These are phyloP conservation scores for Kappamyces sp. DNA, from an alignment of 192 early-diverging fungal genomes.

Conservation along the genomic window DNA sequence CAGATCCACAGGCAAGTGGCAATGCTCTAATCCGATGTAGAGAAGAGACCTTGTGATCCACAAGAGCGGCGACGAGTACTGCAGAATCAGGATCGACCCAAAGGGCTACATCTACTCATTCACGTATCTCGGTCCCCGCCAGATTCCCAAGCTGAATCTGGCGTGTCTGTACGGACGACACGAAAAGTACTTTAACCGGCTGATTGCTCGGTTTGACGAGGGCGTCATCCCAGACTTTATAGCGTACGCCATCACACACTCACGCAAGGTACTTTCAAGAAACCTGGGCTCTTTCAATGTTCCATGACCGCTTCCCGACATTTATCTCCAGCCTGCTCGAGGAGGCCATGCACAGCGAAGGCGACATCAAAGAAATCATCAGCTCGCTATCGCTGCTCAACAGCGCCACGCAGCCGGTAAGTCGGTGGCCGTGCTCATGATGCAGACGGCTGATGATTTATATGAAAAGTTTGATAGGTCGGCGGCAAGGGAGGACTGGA, in stretches of 20 bases:
- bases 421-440: conserved; percentile 6
- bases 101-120: conserved; percentile 42
- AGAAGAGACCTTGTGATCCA: conserved; percentile 46
- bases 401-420: conserved; percentile 18
- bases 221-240: conserved; percentile 49
- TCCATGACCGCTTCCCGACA: conserved; percentile 43
- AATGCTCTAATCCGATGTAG: conserved; percentile 16
- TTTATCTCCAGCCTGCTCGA: conserved; percentile 24
- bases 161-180: conserved; percentile 42
- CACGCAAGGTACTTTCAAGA: conserved; percentile 40
- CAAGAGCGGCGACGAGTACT: conserved; percentile 29
- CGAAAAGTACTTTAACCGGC: conserved; percentile 45
- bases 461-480: conserved; percentile 43
- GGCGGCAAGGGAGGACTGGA: conserved; percentile 26
- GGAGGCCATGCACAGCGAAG: conserved; percentile 18
- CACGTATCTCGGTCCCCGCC: conserved; percentile 35
- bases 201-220: conserved; percentile 49
- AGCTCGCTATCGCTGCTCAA: conserved; percentile 24
- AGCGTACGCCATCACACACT: conserved; percentile 23
- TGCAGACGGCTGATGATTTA: conserved; percentile 27
- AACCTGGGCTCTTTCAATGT: conserved; percentile 48
- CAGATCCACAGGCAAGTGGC: conserved; percentile 11
- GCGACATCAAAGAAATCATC: conserved; percentile 29
- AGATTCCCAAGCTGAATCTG: conserved; percentile 40
- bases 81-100: conserved; percentile 42